phyloP scores from a whole-genome alignment of 2,329 filamentous ascomycete species.

The Paecilomyces fulvus region DNA sequence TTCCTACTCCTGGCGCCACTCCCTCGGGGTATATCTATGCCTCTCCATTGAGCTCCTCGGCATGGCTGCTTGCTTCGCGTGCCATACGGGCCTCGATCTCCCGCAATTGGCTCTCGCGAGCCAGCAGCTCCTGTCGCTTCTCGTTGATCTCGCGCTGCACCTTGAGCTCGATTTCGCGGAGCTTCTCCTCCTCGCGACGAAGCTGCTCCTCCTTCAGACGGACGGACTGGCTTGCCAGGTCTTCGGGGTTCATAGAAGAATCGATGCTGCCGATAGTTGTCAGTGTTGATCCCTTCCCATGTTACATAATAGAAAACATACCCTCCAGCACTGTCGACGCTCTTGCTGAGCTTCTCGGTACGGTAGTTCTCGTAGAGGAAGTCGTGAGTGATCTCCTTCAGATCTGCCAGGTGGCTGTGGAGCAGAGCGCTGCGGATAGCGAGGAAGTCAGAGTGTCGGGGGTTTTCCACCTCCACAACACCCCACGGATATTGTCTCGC shows the following conservation, averaged over 20 bases:
- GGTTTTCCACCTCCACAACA: slow-evolving; percentile 97
- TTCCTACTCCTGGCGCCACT: slow-evolving; percentile 19
- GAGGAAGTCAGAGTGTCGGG: slow-evolving; percentile 95
- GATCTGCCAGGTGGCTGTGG: slow-evolving; percentile 93
- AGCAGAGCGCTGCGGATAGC: slow-evolving; percentile 93
- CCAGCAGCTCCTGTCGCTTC: slow-evolving; percentile 96
- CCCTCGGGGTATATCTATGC: slow-evolving; percentile 25
- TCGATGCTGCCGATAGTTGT: slow-evolving; percentile 44
- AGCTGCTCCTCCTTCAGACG: slow-evolving; percentile 99
- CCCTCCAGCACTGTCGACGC: slow-evolving; percentile 82
- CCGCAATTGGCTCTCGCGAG: slow-evolving; percentile 94
- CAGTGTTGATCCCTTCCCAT: slow-evolving; percentile 9
- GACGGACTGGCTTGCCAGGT: slow-evolving; percentile 92
- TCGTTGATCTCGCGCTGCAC: slow-evolving; percentile 99
- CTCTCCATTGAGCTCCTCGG: slow-evolving; percentile 27
- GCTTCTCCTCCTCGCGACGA: slow-evolving; percentile 98
- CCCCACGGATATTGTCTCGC: slow-evolving; percentile 98
- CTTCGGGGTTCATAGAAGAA: slow-evolving; percentile 95
- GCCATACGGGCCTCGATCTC: slow-evolving; percentile 98
- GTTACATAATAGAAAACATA: slow-evolving; percentile 47
- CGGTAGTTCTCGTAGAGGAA: slow-evolving; percentile 99
- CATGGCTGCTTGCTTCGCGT: slow-evolving; percentile 57
- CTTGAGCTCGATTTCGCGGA: slow-evolving; percentile 98
- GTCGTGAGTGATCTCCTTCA: slow-evolving; percentile 99
- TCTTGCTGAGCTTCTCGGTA: slow-evolving; percentile 99